Base-by-base conservation (phyloP, 805 yeast species). In the Citeromyces nyonsensis region DNA sequence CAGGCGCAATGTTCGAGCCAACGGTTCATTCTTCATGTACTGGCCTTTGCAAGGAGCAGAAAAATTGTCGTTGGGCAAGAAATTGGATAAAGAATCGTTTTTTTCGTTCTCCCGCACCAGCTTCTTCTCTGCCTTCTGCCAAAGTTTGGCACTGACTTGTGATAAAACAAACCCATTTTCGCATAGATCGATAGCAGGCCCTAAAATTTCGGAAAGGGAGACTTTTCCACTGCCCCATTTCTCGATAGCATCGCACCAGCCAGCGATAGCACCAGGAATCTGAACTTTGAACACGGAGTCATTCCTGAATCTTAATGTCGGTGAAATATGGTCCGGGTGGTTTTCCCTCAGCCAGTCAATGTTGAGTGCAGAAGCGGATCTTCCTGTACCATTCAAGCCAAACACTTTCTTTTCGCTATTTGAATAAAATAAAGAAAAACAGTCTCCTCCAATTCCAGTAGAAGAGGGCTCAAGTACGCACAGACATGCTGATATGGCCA, bases 261-360 rank as follows among this genome's bases (percentile, higher is more conserved):
- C 88, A 5, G 83, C 82, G 31, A 79, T 63, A 2, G 83, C 76
- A 4, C 93, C 93, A 0, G 91, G 91, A 4, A 80, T 85, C 33
- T 73, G 75, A 6, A 75, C 69, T 0, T 77, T 53, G 36, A 69
- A 70, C 3, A 73, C 65, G 2, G 82, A 73, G 22, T 55, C 54
- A 9, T 43, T 43, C 0, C 70, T 70, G 22, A 79, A 56, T 44
- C 83, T 61, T 30, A 35, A 24, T 18, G 55, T 51, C 26, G 69
- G 57, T 7, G 57, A 48, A 27, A 66, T 52, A 11, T 67, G 68
- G 13, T 59, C 54, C 11, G 63, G 57, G 26, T 38, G 33, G 29
- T 54, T 44, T 31, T 61, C 45, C 36, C 54, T 48, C 3, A 74
- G 58, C 38, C 59, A 52, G 10, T 73, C 75, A 9, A 75, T 49